Base-by-base conservation (phyloP, 306 rosid genomes). In the Vigna reflexopilosa region DNA sequence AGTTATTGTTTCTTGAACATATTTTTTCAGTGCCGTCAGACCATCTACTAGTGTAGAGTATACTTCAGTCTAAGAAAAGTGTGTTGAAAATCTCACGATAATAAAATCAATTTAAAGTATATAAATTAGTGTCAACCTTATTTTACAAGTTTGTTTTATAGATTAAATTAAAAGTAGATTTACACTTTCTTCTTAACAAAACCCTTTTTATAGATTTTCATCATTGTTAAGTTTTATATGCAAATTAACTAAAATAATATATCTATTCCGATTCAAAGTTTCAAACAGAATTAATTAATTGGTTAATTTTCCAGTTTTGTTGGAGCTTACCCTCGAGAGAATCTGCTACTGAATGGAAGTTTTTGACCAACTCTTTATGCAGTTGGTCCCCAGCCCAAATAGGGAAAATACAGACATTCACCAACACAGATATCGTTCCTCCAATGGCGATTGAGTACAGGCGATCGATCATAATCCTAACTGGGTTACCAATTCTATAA, bases 381-480 rank as follows among this genome's bases (percentile, higher is more conserved):
- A 92, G 82, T 52, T 85, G 88, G 56, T 90, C 89, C 10, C 97
- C 95, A 28, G 95, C 97, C 97, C 97, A 92, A 0, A 87, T 90
- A 13, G 95, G 97, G 38, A 38, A 88, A 65, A 90, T 82, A 30
- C 84, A 47, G 17, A 92, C 82, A 72, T 88, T 92, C 5, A 92
- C 97, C 1, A 84, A 52, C 1, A 90, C 91, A 28, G 97, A 90
- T 44, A 90, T 88, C 28, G 83, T 78, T 67, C 81, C 95, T 82
- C 97, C 97, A 36, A 92, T 85, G 70, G 87, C 93, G 16, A 92
- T 88, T 26, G 93, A 77, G 77, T 90, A 92, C 47, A 90, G 85
- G 0, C 93, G 88, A 71, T 84, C 81, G 84, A 88, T 82, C 54
- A 85, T 75, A 1, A 89, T 88, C 75, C 71, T 84, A 2, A 88